Evolutionary conservation across 2,329 filamentous ascomycete genomes (phyloP), one percentile per base, ranked within the genome.

Genomic region (Zymoseptoria pseudotritici): DNA sequence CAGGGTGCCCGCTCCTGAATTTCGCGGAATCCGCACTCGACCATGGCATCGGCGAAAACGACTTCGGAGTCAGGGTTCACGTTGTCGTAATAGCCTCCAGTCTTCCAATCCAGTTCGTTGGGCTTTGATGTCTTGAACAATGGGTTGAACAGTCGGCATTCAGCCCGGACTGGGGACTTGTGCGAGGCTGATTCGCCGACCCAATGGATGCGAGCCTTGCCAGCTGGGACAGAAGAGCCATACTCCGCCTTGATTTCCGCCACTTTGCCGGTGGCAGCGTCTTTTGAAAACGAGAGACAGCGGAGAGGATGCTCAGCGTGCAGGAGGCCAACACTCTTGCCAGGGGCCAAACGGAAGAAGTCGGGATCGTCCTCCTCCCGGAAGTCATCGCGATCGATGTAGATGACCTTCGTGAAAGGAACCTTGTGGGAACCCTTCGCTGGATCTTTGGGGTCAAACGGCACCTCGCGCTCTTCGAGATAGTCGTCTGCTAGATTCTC

Each of bases 41-140:
- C 84, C 70, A 96, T 78, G 0, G 92, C 92, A 58, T 90, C 79
- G 0, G 83, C 79, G 71, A 87, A 93, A n/a, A 94, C 80, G 21
- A 90, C 79, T 76, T 97, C 90, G 61, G 88, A 93, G 53, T 93
- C 82, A 0, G 90, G 88, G 72, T 94, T 94, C 67, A 97, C 82
- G 67, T 96, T 89, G 57, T 87, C 86, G 56, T 96, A 77, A 77
- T 91, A 97, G 2, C 91, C 91, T 17, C 88, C 90, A 54, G 87
- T 86, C 70, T 80, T 80, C 79, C 79, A 81, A 67, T 81, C 78
- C 2, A 87, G 86, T 10, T 86, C 83, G 49, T 87, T 86, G 2
- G 93, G 92, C 69, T 94, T 88, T 54, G 92, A 87, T 3, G 87
- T 90, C 74, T 91, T 91, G 83, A 97, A 97, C 0, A 97, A 82